A percentile compares a stretch with the other conserved stretches of the same genome.
phyloP scores from a whole-genome alignment of 306 rosid genomes.

The Hippophae tibetana region DNA sequence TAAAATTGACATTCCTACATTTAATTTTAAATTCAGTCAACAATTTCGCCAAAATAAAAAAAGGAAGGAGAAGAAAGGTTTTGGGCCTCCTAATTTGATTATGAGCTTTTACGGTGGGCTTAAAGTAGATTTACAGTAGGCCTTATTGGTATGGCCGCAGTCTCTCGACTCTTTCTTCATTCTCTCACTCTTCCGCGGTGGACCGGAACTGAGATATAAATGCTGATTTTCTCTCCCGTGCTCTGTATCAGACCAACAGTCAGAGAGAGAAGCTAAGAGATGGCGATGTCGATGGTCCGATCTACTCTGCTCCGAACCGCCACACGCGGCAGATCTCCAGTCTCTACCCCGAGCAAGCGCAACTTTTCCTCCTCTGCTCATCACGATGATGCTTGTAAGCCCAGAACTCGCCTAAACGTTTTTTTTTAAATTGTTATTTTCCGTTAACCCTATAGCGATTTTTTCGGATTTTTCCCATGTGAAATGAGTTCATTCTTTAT shows the following conservation, averaged over 20 bases:
- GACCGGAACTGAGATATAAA: no score
- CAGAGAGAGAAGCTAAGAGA: constrained; percentile 17
- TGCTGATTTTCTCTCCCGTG: no score
- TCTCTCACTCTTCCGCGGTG: no score
- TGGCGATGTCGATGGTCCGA: constrained; percentile 64
- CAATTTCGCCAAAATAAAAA: no score
- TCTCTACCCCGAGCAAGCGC: constrained; percentile 36
- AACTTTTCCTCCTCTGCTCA: constrained; percentile 48
- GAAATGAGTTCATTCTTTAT: background rate
- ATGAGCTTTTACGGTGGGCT: no score
- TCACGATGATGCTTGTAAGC: constrained; percentile 62
- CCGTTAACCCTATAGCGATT: background rate
- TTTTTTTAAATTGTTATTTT: background rate
- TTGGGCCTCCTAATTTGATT: no score
- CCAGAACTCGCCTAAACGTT: constrained; percentile 2
- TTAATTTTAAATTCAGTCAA: no score
- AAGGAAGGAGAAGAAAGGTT: no score
- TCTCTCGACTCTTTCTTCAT: no score
- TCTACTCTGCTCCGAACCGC: constrained; percentile 50
- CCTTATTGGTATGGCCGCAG: no score
- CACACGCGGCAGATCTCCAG: constrained; percentile 38
- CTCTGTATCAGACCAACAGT: background rate
- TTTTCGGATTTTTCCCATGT: background rate
- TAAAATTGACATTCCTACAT: no score
- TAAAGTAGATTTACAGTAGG: no score